A percentile compares a stretch with the other conserved stretches of the same genome.
Conservation (phyloP, 371 early-diverging fungal species). For the Batkoa obscura region DNA sequence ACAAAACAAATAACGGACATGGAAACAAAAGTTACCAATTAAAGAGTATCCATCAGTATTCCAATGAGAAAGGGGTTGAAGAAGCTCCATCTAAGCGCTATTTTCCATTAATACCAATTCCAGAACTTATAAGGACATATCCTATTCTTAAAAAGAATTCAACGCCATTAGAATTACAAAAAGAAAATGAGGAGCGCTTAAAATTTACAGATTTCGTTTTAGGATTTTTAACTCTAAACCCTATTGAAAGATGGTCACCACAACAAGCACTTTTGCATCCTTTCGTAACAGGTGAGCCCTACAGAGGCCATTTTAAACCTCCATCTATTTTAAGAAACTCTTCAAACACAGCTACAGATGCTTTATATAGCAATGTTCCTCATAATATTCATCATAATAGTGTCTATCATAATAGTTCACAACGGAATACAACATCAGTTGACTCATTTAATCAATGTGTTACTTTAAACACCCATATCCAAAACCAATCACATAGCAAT, state of each 20-base stretch:
- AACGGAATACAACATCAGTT: no score
- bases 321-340: conserved; percentile 5
- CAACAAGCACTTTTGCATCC: conserved; percentile 84
- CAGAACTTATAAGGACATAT: conserved; percentile 60
- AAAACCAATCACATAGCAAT: no score
- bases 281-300: conserved; percentile 79
- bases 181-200: conserved; percentile 44
- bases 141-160: conserved; percentile 45
- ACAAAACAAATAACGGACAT: conserved; percentile 7
- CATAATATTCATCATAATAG: background rate
- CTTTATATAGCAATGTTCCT: background rate
- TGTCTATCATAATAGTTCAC: background rate
- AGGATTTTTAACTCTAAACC: conserved; percentile 73
- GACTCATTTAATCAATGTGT: no score
- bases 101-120: conserved; percentile 50
- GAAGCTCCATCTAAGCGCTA: conserved; percentile 80
- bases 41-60: conserved; percentile 67
- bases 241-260: conserved; percentile 83
- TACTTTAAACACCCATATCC: no score
- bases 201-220: conserved; percentile 73
- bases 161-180: conserved; percentile 42
- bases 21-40: conserved; percentile 36
- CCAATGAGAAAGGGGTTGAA: conserved; percentile 38
- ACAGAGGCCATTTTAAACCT: conserved; percentile 31
- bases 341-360: background rate